Evolutionary conservation across 2,329 filamentous ascomycete species (phyloP).

Genomic region (Trichophyton rubrum): DNA sequence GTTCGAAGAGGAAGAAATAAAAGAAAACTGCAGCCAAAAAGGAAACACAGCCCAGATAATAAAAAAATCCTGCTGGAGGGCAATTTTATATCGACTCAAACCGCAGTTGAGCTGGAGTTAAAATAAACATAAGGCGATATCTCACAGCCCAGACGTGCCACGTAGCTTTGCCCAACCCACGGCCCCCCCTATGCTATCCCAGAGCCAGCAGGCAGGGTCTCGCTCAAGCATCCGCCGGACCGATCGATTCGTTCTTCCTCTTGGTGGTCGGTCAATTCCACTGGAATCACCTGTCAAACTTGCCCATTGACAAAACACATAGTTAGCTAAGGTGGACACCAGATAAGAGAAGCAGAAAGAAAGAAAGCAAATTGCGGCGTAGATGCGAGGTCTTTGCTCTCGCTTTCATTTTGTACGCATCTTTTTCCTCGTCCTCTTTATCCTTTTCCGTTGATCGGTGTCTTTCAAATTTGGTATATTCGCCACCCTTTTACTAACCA

Average conservation of each 20-base stretch:
- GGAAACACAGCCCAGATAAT: too few species aligned
- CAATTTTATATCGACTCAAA: not conserved
- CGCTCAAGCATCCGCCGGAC: not conserved
- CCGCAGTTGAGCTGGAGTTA: conserved; percentile 1
- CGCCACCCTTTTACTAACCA: too few species aligned
- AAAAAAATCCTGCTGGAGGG: not conserved
- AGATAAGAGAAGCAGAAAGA: too few species aligned
- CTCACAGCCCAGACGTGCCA: conserved; percentile 3
- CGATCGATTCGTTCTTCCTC: too few species aligned
- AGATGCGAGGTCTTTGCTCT: not conserved
- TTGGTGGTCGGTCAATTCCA: not conserved
- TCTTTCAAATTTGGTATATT: too few species aligned
- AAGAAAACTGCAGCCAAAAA: not conserved
- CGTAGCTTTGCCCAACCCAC: conserved; percentile 1
- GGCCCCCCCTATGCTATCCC: not conserved
- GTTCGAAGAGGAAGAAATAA: not conserved
- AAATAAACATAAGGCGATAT: conserved; percentile 3
- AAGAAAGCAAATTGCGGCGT: not conserved
- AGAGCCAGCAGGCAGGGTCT: not conserved
- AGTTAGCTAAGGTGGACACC: not conserved
- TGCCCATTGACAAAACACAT: not conserved
- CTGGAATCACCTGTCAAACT: conserved; percentile 1
- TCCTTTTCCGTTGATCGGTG: too few species aligned
- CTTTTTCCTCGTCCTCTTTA: too few species aligned
- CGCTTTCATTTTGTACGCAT: too few species aligned